phyloP scores from a whole-genome alignment of 2,329 filamentous ascomycete genomes.

The Pseudogymnoascus sp. region DNA sequence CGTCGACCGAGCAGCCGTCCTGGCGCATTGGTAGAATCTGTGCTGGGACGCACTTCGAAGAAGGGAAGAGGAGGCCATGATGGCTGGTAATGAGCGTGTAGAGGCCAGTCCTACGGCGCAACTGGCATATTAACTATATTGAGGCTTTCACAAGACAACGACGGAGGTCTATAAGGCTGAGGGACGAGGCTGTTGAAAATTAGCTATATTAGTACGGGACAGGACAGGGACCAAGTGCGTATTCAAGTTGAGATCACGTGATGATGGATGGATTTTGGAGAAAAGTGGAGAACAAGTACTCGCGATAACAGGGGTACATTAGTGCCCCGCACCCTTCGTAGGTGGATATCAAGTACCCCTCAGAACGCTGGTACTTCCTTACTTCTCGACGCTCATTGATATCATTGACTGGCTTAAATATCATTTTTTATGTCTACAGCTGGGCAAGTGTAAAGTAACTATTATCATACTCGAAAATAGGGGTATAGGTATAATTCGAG shows the following conservation, averaged over 20 bases:
- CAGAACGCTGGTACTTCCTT: not conserved
- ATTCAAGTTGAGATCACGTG: not conserved
- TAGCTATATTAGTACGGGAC: slow-evolving; percentile 4
- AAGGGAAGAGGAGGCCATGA: slow-evolving; percentile 27
- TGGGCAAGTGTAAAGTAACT: not conserved
- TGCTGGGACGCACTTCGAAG: slow-evolving; percentile 23
- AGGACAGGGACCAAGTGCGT: not conserved
- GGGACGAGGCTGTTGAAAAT: slow-evolving; percentile 8
- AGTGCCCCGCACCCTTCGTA: not conserved
- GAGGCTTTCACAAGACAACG: not conserved
- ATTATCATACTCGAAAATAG: not conserved
- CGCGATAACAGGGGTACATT: not conserved
- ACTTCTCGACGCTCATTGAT: not conserved
- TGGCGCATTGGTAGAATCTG: slow-evolving; percentile 27
- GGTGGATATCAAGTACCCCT: not conserved
- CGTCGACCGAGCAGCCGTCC: slow-evolving; percentile 25
- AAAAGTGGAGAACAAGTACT: not conserved
- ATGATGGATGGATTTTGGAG: not conserved
- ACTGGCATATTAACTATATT: not conserved
- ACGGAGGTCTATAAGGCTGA: slow-evolving; percentile 8
- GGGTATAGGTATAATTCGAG: not conserved
- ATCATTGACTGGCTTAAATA: not conserved
- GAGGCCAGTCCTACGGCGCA: slow-evolving; percentile 2
- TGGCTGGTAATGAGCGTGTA: slow-evolving; percentile 15
- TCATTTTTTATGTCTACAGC: not conserved